Base-by-base conservation (phyloP, 176 grass and related monocot species). In the Thinopyrum elongatum region DNA sequence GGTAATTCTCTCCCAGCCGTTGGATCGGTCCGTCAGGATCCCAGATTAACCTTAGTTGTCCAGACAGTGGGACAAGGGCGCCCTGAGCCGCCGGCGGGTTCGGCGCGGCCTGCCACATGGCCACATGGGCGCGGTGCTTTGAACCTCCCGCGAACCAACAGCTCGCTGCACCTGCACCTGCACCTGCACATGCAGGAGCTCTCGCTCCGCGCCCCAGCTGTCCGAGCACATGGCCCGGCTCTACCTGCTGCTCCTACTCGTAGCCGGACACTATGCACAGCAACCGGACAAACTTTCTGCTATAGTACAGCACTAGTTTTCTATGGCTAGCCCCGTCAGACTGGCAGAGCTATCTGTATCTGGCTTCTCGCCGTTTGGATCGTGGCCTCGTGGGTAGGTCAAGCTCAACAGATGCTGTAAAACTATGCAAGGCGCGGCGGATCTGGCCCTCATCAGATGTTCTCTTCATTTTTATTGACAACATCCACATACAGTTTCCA, bases 101-200 rank as follows among this genome's bases (percentile, higher is more conserved):
- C 2, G 74, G 74, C 83, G 83, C 64, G 47, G 74, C 25, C 46
- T 17, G 17, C 75, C 84, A 80, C 84, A 80, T 80, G 84, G 53
- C 51, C 51, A 57, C 51, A 57, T 57, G 51, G 51, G 76, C 41
- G 29, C 78, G 28, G 78, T 64, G 77, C 77, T 9, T 47, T 41
- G n/a, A 75, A 28, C 41, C 11, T 38, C 36, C 29, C 31, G 38
- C 34, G 58, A 67, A 49, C 39, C 77, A 63, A 78, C 70, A 23
- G 51, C 70, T 46, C 70, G 12, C 70, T 74, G 70, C 70, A 4
- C 12, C 73, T 51, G 73, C 73, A 76, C 73, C 19, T 36, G 69
- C 30, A 31, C 30, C 1, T 31, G 30, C 30, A 31, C n/a, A 71
- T 86, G 84, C 31, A 34, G 8, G 8, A 16, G 0, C 41, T 16